Conservation (phyloP, 106 monocot species). For the Apostasia shenzhenica region DNA sequence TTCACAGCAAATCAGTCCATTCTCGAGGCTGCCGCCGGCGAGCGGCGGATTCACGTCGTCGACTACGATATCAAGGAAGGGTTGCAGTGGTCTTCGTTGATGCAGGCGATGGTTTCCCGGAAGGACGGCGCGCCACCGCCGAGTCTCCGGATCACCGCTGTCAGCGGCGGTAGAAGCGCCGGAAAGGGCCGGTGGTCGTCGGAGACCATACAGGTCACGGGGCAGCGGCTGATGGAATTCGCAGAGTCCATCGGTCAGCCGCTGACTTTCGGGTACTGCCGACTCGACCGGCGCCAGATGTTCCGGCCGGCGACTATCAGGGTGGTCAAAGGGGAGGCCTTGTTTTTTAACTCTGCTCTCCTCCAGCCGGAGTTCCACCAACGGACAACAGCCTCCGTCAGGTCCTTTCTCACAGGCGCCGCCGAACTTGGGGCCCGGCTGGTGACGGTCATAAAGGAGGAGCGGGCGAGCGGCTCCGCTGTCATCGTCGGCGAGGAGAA, state of each 20-base stretch:
- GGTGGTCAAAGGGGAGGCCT: constrained; percentile 26
- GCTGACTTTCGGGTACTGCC: constrained; percentile 42
- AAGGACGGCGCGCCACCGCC: constrained; percentile 26
- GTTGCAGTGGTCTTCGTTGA: constrained; percentile 51
- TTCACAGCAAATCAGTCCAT: constrained; percentile 70
- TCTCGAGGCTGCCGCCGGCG: constrained; percentile 30
- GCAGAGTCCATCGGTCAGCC: constrained; percentile 40
- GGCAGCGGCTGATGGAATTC: constrained; percentile 29
- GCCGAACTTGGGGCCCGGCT: constrained; percentile 3
- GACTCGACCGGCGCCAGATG: constrained; percentile 25
- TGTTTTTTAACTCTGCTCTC: constrained; percentile 35
- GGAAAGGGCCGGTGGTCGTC: neutral
- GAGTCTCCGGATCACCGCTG: constrained; percentile 46
- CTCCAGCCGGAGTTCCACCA: constrained; percentile 15
- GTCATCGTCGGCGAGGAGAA: neutral
- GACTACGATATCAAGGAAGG: constrained; percentile 61
- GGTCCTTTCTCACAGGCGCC: constrained; percentile 20
- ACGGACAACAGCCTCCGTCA: constrained; percentile 10
- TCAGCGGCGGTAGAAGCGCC: neutral
- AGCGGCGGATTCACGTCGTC: constrained; percentile 39
- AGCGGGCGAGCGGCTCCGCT: neutral
- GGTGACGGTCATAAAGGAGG: constrained; percentile 15
- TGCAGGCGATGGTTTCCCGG: constrained; percentile 48
- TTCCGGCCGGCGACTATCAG: constrained; percentile 27
- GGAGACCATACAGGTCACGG: constrained; percentile 16